A percentile compares a stretch with the other conserved stretches of the same genome.
Evolutionary conservation across 1,139 yeast genomes (phyloP).

Genomic region (Yamadazyma buinensis): DNA sequence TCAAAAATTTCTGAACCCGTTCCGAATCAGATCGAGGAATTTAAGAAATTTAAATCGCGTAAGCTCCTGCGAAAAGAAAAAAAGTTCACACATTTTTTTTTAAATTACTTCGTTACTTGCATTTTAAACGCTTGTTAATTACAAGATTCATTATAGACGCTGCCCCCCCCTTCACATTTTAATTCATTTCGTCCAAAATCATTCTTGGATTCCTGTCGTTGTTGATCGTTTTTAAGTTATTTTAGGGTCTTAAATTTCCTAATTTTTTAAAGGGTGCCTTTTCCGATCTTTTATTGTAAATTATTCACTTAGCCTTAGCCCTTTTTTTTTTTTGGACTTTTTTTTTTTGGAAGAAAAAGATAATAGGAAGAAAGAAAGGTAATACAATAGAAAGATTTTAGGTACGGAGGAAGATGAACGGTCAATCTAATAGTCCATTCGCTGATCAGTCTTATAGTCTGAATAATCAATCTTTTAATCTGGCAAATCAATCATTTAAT

Average conservation of each 20-base stretch:
- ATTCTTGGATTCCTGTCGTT: background rate
- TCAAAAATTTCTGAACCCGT: too few species aligned
- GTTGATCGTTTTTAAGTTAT: background rate
- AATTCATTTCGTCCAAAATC: background rate
- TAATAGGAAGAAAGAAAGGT: too few species aligned
- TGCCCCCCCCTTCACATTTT: too few species aligned
- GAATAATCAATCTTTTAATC: conserved; percentile 2
- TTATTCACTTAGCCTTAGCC: background rate
- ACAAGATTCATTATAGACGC: too few species aligned
- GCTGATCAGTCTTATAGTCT: conserved; percentile 13
- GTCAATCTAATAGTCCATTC: conserved; percentile 16
- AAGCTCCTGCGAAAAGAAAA: conserved; percentile 2
- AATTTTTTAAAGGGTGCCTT: too few species aligned
- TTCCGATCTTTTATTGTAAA: background rate
- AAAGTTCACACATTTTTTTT: conserved; percentile 1
- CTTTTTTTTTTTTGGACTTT: background rate
- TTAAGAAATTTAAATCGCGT: too few species aligned
- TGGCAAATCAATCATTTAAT: too few species aligned
- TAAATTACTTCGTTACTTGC: background rate
- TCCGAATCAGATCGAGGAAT: background rate
- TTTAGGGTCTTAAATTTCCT: too few species aligned
- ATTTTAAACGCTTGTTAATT: too few species aligned
- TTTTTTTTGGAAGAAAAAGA: too few species aligned
- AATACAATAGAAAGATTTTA: too few species aligned
- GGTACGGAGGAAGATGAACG: too few species aligned